phyloP scores from a whole-genome alignment of 345 rosid genomes.

The Geranium brycei region DNA sequence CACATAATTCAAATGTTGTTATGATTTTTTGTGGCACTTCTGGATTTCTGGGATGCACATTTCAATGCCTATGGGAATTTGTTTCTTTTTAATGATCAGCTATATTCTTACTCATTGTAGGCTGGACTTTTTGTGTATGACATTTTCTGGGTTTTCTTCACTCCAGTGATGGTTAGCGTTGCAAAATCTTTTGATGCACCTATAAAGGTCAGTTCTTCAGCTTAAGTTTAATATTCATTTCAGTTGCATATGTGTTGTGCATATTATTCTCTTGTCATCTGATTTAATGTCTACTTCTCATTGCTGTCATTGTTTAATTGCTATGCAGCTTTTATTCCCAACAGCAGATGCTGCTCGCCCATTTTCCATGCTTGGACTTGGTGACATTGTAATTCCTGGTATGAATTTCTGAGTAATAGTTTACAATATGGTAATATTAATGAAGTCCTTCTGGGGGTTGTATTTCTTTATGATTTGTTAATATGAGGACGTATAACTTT shows the following conservation, averaged over 20 bases:
- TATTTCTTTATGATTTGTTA: no score
- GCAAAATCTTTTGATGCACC: slow-evolving; percentile 99
- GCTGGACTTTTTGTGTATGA: slow-evolving; percentile 94
- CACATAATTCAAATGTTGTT: neutral
- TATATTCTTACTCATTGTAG: slow-evolving; percentile 16
- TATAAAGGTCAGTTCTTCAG: slow-evolving; percentile 60
- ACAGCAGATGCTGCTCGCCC: slow-evolving; percentile 66
- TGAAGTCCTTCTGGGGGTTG: neutral
- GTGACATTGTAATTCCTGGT: slow-evolving; percentile 99
- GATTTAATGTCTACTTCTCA: slow-evolving; percentile 3
- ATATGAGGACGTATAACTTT: no score
- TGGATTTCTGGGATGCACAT: neutral
- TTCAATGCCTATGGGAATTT: no score
- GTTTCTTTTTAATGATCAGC: neutral
- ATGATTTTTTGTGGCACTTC: neutral
- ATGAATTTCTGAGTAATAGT: slow-evolving; percentile 6
- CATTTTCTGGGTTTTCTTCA: slow-evolving; percentile 99
- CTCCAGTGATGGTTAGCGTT: slow-evolving; percentile 98
- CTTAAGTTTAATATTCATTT: no score
- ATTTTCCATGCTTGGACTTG: slow-evolving; percentile 98
- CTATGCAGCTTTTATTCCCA: slow-evolving; percentile 81
- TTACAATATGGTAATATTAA: neutral
- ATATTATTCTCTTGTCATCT: neutral
- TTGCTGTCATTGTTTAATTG: neutral
- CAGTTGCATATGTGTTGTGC: neutral